phyloP scores from a whole-genome alignment of 352 stramenopile species.

The Globisporangium sylvaticum region DNA sequence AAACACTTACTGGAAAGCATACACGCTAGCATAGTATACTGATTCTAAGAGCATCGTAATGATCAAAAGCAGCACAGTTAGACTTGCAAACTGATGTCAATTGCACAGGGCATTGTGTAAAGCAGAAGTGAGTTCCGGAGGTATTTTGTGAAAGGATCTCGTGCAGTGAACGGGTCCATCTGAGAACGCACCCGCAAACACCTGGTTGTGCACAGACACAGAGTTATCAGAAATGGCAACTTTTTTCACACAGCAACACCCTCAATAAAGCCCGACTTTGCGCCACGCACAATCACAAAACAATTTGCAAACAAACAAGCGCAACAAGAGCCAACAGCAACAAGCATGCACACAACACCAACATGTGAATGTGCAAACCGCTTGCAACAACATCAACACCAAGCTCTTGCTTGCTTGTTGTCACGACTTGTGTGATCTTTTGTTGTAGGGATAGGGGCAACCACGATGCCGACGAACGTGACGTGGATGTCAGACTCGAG shows the following conservation, averaged over 20 bases:
- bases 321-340: background rate
- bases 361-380: background rate
- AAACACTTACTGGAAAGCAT: too few species aligned
- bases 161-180: constrained; percentile 3
- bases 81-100: too few species aligned
- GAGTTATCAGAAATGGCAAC: constrained; percentile 4
- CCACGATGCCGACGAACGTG: background rate
- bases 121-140: background rate
- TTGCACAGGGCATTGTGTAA: background rate
- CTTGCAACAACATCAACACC: background rate
- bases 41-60: too few species aligned
- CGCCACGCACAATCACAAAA: background rate
- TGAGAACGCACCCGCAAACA: constrained; percentile 6
- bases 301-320: constrained; percentile 1
- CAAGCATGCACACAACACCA: background rate
- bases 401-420: background rate
- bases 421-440: constrained; percentile 6
- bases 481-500: constrained; percentile 8
- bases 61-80: too few species aligned
- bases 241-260: background rate
- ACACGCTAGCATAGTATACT: too few species aligned
- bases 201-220: background rate
- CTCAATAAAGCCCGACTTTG: background rate
- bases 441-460: constrained; percentile 4
- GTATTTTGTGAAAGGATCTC: background rate